These are phyloP conservation scores for Pythium dissotocum DNA, from an alignment of 352 stramenopile species.

Conservation along the genomic window DNA sequence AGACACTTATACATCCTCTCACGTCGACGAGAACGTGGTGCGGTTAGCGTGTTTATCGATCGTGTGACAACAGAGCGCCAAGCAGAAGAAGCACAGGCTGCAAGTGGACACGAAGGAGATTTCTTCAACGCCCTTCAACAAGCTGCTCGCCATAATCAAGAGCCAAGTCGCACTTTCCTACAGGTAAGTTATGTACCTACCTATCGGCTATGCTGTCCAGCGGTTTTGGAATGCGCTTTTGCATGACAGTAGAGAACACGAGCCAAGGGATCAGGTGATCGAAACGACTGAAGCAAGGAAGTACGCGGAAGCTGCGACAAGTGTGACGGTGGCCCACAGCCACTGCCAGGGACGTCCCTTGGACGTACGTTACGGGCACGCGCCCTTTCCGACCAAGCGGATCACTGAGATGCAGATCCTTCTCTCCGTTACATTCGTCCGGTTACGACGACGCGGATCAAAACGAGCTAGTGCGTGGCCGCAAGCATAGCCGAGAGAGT, in stretches of 20 bases:
- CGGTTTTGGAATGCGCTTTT: neutral
- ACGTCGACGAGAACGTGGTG: neutral
- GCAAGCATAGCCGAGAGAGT: neutral
- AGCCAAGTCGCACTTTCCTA: neutral
- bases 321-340: neutral
- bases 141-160: neutral
- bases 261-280: neutral
- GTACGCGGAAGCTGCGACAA: neutral
- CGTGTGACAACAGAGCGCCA: neutral
- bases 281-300: neutral
- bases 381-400: neutral
- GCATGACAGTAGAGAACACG: neutral
- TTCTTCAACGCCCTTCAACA: neutral
- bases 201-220: neutral
- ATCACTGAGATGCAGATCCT: neutral
- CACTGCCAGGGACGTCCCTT: neutral
- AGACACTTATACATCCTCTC: slow-evolving; percentile 15
- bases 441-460: slow-evolving; percentile 1
- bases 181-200: neutral
- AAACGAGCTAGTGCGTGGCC: neutral
- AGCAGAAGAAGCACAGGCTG: neutral
- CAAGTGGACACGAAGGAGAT: neutral
- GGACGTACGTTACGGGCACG: neutral
- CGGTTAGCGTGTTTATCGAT: neutral
- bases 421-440: slow-evolving; percentile 4